Percentiles rank a stretch among this genome's conserved stretches.
These are phyloP conservation scores for Daldinia childiae DNA, from an alignment of 495 filamentous ascomycete genomes.

Conservation along the genomic window DNA sequence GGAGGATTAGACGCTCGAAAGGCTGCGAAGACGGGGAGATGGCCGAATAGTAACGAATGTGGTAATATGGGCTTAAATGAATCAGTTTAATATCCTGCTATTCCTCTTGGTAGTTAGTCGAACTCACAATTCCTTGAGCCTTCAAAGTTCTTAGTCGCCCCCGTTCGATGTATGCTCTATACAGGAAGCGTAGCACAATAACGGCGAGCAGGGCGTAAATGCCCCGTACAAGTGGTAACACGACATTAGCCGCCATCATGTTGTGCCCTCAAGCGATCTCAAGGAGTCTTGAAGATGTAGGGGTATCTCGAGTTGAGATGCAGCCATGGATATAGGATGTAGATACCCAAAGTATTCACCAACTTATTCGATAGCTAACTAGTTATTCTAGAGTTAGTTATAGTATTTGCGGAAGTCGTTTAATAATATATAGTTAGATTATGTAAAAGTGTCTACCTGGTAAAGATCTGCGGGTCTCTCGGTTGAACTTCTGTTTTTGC, in stretches of 20 bases:
- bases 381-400: not conserved
- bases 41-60: conserved; percentile 42
- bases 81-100: not conserved
- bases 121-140: conserved; percentile 45
- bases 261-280: not conserved
- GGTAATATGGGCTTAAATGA: conserved; percentile 41
- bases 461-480: not conserved
- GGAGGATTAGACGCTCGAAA: conserved; percentile 36
- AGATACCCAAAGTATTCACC: not conserved
- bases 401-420: not conserved
- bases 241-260: not conserved
- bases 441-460: not conserved
- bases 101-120: not conserved
- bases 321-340: not conserved
- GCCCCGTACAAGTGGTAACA: conserved; percentile 9
- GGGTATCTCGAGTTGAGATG: not conserved
- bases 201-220: conserved; percentile 25
- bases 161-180: conserved; percentile 35
- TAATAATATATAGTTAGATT: not conserved
- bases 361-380: not conserved
- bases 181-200: conserved; percentile 30
- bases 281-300: not conserved
- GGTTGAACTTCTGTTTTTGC: not conserved
- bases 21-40: conserved; percentile 38
- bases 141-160: conserved; percentile 33